These are phyloP conservation scores for Trichosanthes truncata DNA, from an alignment of 306 rosid genomes.

Conservation along the genomic window DNA sequence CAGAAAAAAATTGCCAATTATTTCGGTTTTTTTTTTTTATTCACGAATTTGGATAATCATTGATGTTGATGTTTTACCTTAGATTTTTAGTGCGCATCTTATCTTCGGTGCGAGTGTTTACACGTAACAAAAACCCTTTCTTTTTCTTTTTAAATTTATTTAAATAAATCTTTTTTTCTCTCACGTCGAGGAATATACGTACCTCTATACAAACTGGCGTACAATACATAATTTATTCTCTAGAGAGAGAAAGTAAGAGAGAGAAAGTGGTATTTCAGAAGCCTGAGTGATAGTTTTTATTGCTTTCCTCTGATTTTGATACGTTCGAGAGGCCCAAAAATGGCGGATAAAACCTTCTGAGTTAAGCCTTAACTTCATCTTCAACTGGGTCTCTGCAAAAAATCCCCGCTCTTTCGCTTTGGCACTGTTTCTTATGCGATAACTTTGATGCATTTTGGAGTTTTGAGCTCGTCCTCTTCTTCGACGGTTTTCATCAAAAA, in stretches of 20 bases:
- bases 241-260: neutral
- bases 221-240: neutral
- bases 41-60: neutral
- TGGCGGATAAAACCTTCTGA: neutral
- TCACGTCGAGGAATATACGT: slow-evolving; percentile 10
- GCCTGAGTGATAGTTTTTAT: neutral
- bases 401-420: neutral
- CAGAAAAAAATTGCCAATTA: neutral
- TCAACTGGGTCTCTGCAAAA: neutral
- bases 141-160: neutral
- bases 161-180: neutral
- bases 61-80: neutral
- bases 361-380: neutral
- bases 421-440: neutral
- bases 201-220: neutral
- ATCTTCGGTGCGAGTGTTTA: neutral
- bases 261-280: slow-evolving; percentile 6
- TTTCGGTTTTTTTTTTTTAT: neutral
- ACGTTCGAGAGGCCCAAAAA: slow-evolving; percentile 4
- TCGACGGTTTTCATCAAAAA: neutral
- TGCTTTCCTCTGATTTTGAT: slow-evolving; percentile 12
- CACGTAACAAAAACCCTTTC: neutral
- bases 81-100: neutral
- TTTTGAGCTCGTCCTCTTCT: neutral
- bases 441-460: neutral